These are phyloP conservation scores for Zygosaccharomyces sapae DNA, from an alignment of 1,139 yeast genomes.

Conservation along the genomic window DNA sequence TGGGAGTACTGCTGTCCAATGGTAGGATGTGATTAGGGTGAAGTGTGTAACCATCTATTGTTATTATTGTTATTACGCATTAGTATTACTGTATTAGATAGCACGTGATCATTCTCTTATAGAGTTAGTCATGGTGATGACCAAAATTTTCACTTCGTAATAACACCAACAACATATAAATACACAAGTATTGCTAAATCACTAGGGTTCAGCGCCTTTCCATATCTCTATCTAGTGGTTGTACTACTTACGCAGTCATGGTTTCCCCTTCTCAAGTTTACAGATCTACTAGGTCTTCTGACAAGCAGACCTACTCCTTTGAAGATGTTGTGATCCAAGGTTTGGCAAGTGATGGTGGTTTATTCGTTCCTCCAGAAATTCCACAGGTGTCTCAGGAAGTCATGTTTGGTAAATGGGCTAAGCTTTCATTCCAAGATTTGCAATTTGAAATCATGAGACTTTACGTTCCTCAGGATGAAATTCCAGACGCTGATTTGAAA, in stretches of 20 bases:
- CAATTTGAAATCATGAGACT: conserved; percentile 83
- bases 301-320: conserved; percentile 57
- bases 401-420: conserved; percentile 59
- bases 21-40: conserved; percentile 38
- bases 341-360: conserved; percentile 93
- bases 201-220: background rate
- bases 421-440: conserved; percentile 72
- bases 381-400: conserved; percentile 64
- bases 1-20: conserved; percentile 58
- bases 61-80: too few species aligned
- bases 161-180: background rate
- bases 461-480: conserved; percentile 66
- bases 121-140: conserved; percentile 1
- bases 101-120: conserved; percentile 3
- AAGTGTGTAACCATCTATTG: background rate
- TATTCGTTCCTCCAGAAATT: conserved; percentile 79
- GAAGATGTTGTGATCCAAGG: conserved; percentile 95
- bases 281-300: conserved; percentile 80
- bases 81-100: background rate
- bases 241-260: conserved; percentile 17
- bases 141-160: conserved; percentile 3
- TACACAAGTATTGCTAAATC: background rate
- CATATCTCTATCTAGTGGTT: background rate
- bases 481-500: conserved; percentile 63
- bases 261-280: conserved; percentile 50